Conservation (phyloP, 805 yeast species). For the Komagataella phaffii region DNA sequence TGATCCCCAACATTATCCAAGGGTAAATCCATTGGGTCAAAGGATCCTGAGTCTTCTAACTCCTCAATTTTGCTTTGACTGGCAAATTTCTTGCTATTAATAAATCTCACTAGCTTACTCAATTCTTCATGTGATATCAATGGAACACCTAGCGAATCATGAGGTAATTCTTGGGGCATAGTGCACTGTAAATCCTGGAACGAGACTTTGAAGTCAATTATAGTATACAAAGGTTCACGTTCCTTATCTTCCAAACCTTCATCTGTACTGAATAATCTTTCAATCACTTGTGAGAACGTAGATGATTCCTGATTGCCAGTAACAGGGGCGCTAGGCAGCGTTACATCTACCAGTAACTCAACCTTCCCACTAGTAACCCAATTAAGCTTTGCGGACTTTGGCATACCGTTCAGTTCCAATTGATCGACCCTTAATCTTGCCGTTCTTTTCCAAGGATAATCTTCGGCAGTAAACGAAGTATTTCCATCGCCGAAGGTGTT, state of each 20-base stretch:
- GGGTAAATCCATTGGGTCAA: neutral
- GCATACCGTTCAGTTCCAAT: constrained; percentile 18
- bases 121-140: constrained; percentile 47
- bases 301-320: neutral
- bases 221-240: constrained; percentile 27
- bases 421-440: constrained; percentile 29
- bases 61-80: neutral
- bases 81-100: constrained; percentile 26
- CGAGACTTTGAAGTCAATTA: constrained; percentile 52
- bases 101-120: constrained; percentile 45
- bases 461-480: neutral
- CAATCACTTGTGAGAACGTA: neutral
- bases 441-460: constrained; percentile 27
- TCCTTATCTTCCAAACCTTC: neutral
- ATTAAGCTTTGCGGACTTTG: constrained; percentile 32
- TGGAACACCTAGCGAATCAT: constrained; percentile 30
- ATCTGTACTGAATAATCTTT: neutral
- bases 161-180: constrained; percentile 32
- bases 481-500: neutral
- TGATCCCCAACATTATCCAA: neutral
- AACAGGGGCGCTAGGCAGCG: constrained; percentile 34
- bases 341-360: constrained; percentile 58
- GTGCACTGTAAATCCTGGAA: constrained; percentile 50
- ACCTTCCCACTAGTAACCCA: constrained; percentile 66
- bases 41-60: neutral